Evolutionary conservation across 495 filamentous ascomycete species (phyloP), one percentile per base, ranked within the genome.

Genomic region (Penicillium arizonense): DNA sequence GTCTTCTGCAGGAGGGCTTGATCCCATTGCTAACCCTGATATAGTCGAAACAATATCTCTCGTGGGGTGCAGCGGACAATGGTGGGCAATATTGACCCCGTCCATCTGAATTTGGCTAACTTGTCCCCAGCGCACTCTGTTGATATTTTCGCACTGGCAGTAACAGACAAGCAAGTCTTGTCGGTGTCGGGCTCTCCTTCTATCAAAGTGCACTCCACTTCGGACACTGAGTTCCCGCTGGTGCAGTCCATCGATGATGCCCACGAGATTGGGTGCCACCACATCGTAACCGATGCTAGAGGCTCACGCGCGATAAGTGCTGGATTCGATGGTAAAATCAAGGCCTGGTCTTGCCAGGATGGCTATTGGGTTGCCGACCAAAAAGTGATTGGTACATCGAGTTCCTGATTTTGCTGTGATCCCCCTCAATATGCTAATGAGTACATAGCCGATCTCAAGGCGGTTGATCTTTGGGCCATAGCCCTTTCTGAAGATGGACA

Each of bases 41-140:
- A 20, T 60, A 98, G 95, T 97, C 94, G 48, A 96, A 96, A 75
- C 95, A 97, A 88, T 97, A 96, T 67, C 83, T 98, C 33, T 91
- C 91, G 50, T 86, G 85, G 51, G 90, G 96, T 73, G 91, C 91
- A 11, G 80, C 94, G 65, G 89, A 96, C 66, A 81, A 91, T 78
- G 90, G 91, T 90, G 65, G 77, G 64, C 52, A 35, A 44, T 10
- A 49, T 26, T 9, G 28, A 42, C 20, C 16, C 26, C 23, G 28
- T 14, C 6, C 45, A 8, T 33, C 9, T 16, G 20, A 39, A 26
- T 43, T 24, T 35, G 50, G 44, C 62, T 72, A 59, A 72, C 30
- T n/a, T 47, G 14, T 10, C 16, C 26, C 37, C 49, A 91, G 91
- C 90, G 53, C 94, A 97, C 70, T 76, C 85, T 35, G 86, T 86